A percentile compares a stretch with the other conserved stretches of the same genome.
phyloP scores from a whole-genome alignment of 2,329 filamentous ascomycete genomes.

The Colletotrichum simmondsii region DNA sequence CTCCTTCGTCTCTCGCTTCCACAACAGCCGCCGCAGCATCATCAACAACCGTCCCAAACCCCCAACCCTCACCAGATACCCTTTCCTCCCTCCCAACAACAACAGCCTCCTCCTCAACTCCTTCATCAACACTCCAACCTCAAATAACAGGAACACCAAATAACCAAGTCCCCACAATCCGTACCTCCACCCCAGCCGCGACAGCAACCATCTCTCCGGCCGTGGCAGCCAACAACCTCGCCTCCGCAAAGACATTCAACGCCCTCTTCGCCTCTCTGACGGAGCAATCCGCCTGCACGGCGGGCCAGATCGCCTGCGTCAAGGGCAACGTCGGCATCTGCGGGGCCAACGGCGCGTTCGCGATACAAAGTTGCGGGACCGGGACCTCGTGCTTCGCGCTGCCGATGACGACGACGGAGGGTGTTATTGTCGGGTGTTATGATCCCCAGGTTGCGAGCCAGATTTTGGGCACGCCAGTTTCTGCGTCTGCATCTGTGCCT shows the following conservation, averaged over 20 bases:
- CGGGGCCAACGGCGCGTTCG: constrained; percentile 51
- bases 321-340: constrained; percentile 61
- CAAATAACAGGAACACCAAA: constrained; percentile 49
- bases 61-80: not conserved
- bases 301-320: constrained; percentile 64
- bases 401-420: constrained; percentile 60
- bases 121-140: not conserved
- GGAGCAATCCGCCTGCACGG: constrained; percentile 56
- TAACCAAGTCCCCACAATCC: constrained; percentile 54
- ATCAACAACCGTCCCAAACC: not conserved
- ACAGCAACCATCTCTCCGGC: constrained; percentile 54
- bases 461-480: constrained; percentile 50
- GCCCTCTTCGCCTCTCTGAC: constrained; percentile 56
- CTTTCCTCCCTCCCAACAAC: not conserved
- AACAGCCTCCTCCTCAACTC: not conserved
- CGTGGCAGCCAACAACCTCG: constrained; percentile 57
- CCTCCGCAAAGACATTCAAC: constrained; percentile 58
- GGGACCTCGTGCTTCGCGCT: constrained; percentile 61
- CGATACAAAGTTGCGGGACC: constrained; percentile 49
- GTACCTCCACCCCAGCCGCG: constrained; percentile 45
- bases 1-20: not conserved
- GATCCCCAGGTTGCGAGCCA: constrained; percentile 50
- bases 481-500: constrained; percentile 35
- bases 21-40: not conserved
- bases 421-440: constrained; percentile 61